Evolutionary conservation across 2,329 filamentous ascomycete genomes (phyloP), one percentile per base, ranked within the genome.

Genomic region (Aspergillus arachidicola): DNA sequence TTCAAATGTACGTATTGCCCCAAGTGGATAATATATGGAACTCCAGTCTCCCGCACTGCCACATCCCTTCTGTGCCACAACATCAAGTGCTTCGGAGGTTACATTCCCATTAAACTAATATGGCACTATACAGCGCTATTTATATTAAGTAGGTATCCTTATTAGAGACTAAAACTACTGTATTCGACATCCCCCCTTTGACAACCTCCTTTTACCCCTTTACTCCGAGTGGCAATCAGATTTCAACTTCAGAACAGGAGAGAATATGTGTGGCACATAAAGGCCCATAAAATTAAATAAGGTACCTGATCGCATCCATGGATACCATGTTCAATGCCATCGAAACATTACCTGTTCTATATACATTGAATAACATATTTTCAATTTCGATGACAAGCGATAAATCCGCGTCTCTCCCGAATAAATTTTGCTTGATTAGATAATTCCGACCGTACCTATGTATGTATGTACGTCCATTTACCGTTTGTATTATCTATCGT

Each of bases 41-140:
- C 48, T 34, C 26, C 26, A 28, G 26, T 28, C 26, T 28, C 16
- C 12, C 32, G 51, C 51, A 55, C 51, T 55, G 51, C 51, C 51
- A 55, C 51, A 55, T 11, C 51, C 51, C 26, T 38, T 23, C 51
- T 36, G 51, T 55, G 51, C 51, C 51, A 55, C 51, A 55, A 12
- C 30, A 38, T 36, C 30, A 36, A n/a, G 32, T 54, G 51, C 30
- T 36, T 36, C n/a, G 30, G 51, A 36, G 51, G 32, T 38, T 55
- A 38, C n/a, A 38, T 55, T 55, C 14, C n/a, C 30, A 21, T 21
- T 23, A 34, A 36, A 32, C 51, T 55, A 38, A 38, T 12, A 23
- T 38, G 34, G n/a, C 51, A 26, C 51, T 55, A 55, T 38, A 12
- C 51, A 55, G 51, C 21, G n/a, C 51, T 55, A 55, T 55, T 55